Evolutionary conservation across 2,329 filamentous ascomycete species (phyloP).

Genomic region (Sporothrix brasiliensis): DNA sequence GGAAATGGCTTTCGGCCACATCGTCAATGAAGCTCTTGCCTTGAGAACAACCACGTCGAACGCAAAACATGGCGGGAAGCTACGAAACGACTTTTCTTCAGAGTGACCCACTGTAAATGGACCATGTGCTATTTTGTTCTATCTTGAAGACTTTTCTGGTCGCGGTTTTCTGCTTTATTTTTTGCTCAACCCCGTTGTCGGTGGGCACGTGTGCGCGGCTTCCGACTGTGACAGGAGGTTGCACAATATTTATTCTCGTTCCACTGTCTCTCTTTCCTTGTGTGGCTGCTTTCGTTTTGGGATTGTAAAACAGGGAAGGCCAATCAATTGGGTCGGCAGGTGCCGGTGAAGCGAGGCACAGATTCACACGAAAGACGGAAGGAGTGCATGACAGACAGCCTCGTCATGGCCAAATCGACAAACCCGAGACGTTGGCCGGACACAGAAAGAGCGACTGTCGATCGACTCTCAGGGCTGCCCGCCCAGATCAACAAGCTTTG

Average conservation of each 20-base stretch:
- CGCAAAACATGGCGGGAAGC: constrained; percentile 1
- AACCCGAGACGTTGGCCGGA: neutral
- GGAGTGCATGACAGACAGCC: neutral
- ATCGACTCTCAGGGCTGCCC: neutral
- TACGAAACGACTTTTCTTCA: constrained; percentile 1
- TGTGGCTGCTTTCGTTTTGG: neutral
- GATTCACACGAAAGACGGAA: neutral
- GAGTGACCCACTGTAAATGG: neutral
- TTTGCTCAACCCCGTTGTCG: too few species aligned
- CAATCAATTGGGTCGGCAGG: constrained; percentile 10
- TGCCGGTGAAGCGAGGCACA: constrained; percentile 10
- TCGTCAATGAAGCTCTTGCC: constrained; percentile 2
- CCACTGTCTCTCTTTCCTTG: neutral
- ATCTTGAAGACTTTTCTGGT: neutral
- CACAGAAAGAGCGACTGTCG: constrained; percentile 12
- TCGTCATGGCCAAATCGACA: constrained; percentile 8
- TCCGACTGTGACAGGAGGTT: constrained; percentile 16
- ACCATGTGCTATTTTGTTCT: neutral
- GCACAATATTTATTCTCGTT: neutral
- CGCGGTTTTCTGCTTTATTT: neutral
- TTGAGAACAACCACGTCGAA: neutral
- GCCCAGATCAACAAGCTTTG: neutral
- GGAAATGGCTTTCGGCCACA: too few species aligned
- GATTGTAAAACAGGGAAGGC: neutral
- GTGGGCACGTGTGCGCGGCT: constrained; percentile 19